Conservation (phyloP, 169 alveolate genomes). For the Amoebophrya sp. region DNA sequence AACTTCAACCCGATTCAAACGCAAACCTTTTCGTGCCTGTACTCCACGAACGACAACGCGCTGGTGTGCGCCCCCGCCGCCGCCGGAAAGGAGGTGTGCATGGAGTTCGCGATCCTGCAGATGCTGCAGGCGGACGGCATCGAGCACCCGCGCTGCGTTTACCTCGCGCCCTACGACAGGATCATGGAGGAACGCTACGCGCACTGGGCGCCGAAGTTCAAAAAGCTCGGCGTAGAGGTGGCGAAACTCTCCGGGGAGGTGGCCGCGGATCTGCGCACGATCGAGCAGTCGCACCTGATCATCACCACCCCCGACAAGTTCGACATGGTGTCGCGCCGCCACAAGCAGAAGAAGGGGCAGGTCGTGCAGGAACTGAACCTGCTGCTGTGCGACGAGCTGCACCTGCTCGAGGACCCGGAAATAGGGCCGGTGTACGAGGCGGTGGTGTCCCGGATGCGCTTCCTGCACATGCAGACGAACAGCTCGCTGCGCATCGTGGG, state of each 20-base stretch:
- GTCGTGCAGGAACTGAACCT: constrained; percentile 50
- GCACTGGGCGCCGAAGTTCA: constrained; percentile 34
- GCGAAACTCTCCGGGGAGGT: constrained; percentile 31
- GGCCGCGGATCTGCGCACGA: constrained; percentile 35
- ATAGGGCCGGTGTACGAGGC: constrained; percentile 77
- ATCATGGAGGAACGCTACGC: constrained; percentile 33
- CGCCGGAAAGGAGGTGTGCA: constrained; percentile 62
- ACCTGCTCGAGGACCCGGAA: constrained; percentile 63
- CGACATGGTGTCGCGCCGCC: constrained; percentile 40
- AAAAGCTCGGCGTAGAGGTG: constrained; percentile 30
- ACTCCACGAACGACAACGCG: constrained; percentile 58
- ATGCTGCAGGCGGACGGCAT: constrained; percentile 44
- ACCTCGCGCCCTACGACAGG: constrained; percentile 37
- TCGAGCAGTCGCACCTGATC: constrained; percentile 45
- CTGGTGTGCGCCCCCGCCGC: constrained; percentile 79
- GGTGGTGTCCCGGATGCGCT: constrained; percentile 80
- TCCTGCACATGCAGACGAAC: constrained; percentile 59
- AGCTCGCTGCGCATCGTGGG: constrained; percentile 40
- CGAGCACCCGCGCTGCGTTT: constrained; percentile 30
- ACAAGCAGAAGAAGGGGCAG: constrained; percentile 54
- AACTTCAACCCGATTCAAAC: constrained; percentile 40
- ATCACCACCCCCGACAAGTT: constrained; percentile 41
- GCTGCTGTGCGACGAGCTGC: constrained; percentile 83
- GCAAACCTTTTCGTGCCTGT: constrained; percentile 37
- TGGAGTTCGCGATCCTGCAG: constrained; percentile 71